Evolutionary conservation across 1,139 yeast species (phyloP), one percentile per base, ranked within the genome.

Genomic region (Yamadazyma sp.): DNA sequence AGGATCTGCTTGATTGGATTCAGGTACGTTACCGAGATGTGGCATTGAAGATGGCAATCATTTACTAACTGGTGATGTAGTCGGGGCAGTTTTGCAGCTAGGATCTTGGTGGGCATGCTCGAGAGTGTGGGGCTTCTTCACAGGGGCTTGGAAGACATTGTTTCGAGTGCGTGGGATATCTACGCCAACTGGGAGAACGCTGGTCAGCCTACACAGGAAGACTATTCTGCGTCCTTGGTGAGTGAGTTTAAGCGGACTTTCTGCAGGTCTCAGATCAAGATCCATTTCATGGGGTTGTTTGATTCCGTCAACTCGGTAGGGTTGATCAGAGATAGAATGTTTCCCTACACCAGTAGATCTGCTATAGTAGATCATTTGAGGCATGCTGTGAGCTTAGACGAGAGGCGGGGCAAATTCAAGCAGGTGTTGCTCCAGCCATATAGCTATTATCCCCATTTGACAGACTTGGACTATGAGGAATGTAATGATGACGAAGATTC

Each of bases 271-370:
- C 53, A 61, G 1, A 73, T 78, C 2, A 52, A 52, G 7, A 66
- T 82, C 34, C 72, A 74, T 46, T 79, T 80, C 44, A 73, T 81
- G 72, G 87, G 87, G 0, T 56, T 81, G 23, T 81, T 83, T 72
- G 88, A 82, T 58, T 76, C 85, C 0, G 79, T 81, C 15, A 79
- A 79, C 50, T 79, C 86, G 0, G 80, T 81, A 15, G 87, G 87
- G 0, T 49, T 80, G 7, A 46, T 81, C 2, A 62, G 77, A 36
- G 85, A 81, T 51, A 56, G 77, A 35, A 50, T 77, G 51, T 81
- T 81, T 45, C 86, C 87, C 0, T 79, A 64, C 48, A 69, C 83
- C 0, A 69, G 78, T 1, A 62, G 73, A 39, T 67, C 76, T 31
- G 60, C 69, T 5, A 66, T 69, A 34, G 83, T 81, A 3, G 64